These are phyloP conservation scores for Durotheca rogersii DNA, from an alignment of 495 filamentous ascomycete species.

Conservation along the genomic window DNA sequence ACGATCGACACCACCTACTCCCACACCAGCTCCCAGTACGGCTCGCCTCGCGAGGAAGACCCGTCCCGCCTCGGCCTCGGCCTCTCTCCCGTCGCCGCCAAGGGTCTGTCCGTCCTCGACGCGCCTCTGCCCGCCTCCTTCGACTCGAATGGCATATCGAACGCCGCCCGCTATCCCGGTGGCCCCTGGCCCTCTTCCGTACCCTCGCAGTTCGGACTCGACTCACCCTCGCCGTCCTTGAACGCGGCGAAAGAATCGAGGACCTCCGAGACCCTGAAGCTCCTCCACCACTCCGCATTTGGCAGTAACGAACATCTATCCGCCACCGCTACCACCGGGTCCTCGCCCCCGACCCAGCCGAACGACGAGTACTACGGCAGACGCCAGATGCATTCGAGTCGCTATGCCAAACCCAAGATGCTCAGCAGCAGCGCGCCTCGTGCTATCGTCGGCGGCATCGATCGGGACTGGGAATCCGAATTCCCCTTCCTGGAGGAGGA, in stretches of 20 bases:
- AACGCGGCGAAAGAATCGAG: constrained; percentile 56
- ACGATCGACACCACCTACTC: constrained; percentile 79
- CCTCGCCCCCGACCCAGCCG: constrained; percentile 64
- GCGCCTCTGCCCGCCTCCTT: constrained; percentile 93
- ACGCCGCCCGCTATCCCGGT: constrained; percentile 70
- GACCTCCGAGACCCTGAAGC: constrained; percentile 73
- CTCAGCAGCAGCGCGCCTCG: constrained; percentile 79
- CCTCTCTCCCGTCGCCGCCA: constrained; percentile 68
- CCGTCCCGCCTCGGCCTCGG: constrained; percentile 58
- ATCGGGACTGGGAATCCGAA: constrained; percentile 77
- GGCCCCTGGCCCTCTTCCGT: constrained; percentile 92
- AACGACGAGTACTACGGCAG: constrained; percentile 66
- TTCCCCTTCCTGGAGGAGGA: constrained; percentile 88
- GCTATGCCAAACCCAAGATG: constrained; percentile 69
- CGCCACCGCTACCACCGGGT: constrained; percentile 55
- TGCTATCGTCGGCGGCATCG: constrained; percentile 49
- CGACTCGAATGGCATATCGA: constrained; percentile 92
- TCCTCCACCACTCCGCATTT: constrained; percentile 82
- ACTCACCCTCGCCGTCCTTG: constrained; percentile 79
- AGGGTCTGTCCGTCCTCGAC: constrained; percentile 81
- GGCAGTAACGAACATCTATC: constrained; percentile 54
- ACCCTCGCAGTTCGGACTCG: constrained; percentile 87
- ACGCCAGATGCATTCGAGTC: constrained; percentile 81
- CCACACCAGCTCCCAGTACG: constrained; percentile 75
- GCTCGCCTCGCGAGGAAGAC: constrained; percentile 81